A percentile compares a stretch with the other conserved stretches of the same genome.
These are phyloP conservation scores for Pyrus bretschneideri DNA, from an alignment of 306 rosid genomes.

Conservation along the genomic window DNA sequence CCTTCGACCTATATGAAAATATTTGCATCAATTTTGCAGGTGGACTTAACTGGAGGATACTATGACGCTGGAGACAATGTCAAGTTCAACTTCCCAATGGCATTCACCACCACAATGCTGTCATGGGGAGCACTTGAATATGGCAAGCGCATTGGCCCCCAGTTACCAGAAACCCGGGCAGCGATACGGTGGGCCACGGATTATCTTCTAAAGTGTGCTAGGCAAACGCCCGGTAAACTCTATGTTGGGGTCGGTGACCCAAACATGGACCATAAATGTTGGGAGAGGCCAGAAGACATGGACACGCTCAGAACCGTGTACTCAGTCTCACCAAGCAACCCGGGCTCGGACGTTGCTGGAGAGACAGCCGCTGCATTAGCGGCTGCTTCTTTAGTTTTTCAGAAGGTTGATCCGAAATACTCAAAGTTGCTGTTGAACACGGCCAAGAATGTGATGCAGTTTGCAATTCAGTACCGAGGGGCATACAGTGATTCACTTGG, in stretches of 20 bases:
- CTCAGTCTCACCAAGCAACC: constrained; percentile 53
- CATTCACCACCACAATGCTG: constrained; percentile 79
- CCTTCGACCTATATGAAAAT: not conserved
- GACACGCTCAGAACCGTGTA: constrained; percentile 53
- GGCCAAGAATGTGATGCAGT: constrained; percentile 60
- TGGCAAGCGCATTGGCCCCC: constrained; percentile 63
- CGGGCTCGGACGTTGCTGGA: constrained; percentile 88
- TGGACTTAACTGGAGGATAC: constrained; percentile 85
- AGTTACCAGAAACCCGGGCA: constrained; percentile 38
- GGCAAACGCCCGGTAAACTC: constrained; percentile 56
- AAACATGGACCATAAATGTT: constrained; percentile 70
- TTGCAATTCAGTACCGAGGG: constrained; percentile 64
- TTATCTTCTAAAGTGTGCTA: constrained; percentile 73
- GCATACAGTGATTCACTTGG: constrained; percentile 80
- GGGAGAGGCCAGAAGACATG: constrained; percentile 98
- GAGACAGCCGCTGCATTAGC: constrained; percentile 91
- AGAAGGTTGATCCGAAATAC: constrained; percentile 54
- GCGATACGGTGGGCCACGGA: constrained; percentile 81
- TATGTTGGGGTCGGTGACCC: constrained; percentile 92
- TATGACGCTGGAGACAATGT: constrained; percentile 95
- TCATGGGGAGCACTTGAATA: constrained; percentile 79
- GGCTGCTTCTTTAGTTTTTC: constrained; percentile 77
- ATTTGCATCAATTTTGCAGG: constrained; percentile 28
- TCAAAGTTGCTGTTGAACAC: constrained; percentile 49
- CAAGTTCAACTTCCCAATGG: constrained; percentile 93